Percentiles rank a stretch among this genome's conserved stretches.
Conservation (phyloP, 345 rosid genomes). For the Eucalyptus cloeziana region DNA sequence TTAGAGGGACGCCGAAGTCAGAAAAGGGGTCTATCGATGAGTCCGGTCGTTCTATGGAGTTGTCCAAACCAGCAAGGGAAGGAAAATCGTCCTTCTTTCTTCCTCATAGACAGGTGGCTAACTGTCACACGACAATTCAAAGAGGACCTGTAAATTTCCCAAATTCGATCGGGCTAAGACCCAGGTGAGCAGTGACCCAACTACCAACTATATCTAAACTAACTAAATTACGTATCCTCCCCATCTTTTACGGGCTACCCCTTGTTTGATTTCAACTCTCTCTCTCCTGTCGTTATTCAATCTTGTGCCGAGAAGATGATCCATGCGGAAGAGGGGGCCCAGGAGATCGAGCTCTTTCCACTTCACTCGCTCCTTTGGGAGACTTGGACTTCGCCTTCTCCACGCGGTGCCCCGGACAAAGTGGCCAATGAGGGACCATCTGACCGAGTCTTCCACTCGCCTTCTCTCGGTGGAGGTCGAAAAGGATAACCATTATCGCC, state of each 20-base stretch:
- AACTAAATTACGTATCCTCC: not conserved
- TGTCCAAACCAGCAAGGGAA: not conserved
- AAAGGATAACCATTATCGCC: not conserved
- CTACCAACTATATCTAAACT: not conserved
- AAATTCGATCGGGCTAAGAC: not conserved
- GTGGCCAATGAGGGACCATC: not conserved
- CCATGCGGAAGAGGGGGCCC: not conserved
- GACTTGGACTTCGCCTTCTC: not conserved
- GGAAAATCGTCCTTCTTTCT: not conserved
- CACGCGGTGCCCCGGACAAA: not conserved
- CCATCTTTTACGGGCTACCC: not conserved
- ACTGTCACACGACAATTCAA: not conserved
- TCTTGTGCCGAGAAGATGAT: not conserved
- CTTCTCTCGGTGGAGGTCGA: not conserved
- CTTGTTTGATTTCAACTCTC: not conserved
- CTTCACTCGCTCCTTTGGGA: not conserved
- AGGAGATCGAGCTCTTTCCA: not conserved
- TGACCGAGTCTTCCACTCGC: not conserved
- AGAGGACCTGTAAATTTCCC: not conserved
- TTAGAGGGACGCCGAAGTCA: not conserved
- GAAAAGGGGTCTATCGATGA: not conserved
- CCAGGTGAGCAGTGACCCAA: not conserved
- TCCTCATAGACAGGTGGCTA: not conserved
- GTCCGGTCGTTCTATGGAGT: not conserved
- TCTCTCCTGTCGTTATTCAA: not conserved